These are phyloP conservation scores for Houttuynia cordata DNA, from an alignment of 164 flowering plant species.

Conservation along the genomic window DNA sequence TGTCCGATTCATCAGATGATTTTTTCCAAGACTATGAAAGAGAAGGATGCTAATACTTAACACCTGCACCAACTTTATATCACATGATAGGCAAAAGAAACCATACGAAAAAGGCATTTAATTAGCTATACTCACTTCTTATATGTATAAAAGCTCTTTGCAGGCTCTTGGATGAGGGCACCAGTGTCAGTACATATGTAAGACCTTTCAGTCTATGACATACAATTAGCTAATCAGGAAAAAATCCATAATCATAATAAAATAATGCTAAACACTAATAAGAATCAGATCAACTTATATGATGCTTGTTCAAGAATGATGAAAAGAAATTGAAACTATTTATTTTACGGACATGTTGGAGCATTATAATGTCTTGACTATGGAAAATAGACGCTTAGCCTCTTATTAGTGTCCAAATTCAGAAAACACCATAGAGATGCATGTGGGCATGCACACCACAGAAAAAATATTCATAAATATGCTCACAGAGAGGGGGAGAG, in stretches of 20 bases:
- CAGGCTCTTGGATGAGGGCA: slow-evolving; percentile 50
- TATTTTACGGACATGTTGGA: no score
- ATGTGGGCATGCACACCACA: not conserved
- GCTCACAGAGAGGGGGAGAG: not conserved
- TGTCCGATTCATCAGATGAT: no score
- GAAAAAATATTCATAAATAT: not conserved
- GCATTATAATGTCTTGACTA: no score
- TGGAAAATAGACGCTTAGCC: no score
- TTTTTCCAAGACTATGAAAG: no score
- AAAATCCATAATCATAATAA: not conserved
- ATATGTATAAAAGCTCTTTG: slow-evolving; percentile 52
- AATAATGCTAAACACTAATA: not conserved
- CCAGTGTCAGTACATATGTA: slow-evolving; percentile 92
- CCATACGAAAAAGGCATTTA: not conserved
- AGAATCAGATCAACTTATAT: not conserved
- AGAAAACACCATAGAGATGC: not conserved
- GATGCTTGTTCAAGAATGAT: no score
- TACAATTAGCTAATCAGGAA: not conserved
- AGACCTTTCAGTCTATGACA: slow-evolving; percentile 69
- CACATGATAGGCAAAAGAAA: not conserved
- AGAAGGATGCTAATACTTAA: no score
- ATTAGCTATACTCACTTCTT: slow-evolving; percentile 34
- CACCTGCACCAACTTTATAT: no score
- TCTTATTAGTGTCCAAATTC: no score
- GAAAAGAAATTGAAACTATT: no score